Conservation (phyloP, 192 early-diverging fungal species). For the Coemansia sp. region DNA sequence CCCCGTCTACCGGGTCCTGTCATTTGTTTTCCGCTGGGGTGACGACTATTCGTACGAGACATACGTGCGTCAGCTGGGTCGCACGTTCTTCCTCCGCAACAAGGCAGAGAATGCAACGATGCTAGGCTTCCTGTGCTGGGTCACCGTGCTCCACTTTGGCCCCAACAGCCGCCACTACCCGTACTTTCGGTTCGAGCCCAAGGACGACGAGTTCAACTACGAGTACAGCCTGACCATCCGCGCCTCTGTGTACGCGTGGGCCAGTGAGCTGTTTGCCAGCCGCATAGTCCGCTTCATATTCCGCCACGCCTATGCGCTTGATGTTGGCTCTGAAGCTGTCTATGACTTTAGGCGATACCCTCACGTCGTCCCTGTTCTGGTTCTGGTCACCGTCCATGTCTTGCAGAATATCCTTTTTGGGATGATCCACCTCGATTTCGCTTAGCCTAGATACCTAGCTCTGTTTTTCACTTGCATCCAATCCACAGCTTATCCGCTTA, state of each 20-base stretch:
- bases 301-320: slow-evolving; percentile 56
- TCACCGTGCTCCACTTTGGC: slow-evolving; percentile 68
- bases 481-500: too few species aligned
- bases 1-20: slow-evolving; percentile 54
- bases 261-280: slow-evolving; percentile 64
- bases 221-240: slow-evolving; percentile 60
- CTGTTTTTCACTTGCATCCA: too few species aligned
- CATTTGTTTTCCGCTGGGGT: slow-evolving; percentile 56
- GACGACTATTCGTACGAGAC: slow-evolving; percentile 64
- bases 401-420: slow-evolving; percentile 71
- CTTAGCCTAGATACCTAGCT: slow-evolving; percentile 6
- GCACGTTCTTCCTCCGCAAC: slow-evolving; percentile 71
- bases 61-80: slow-evolving; percentile 67
- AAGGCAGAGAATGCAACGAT: slow-evolving; percentile 77
- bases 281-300: slow-evolving; percentile 66
- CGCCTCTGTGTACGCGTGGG: slow-evolving; percentile 65
- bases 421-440: slow-evolving; percentile 61
- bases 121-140: slow-evolving; percentile 72
- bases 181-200: slow-evolving; percentile 63
- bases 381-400: slow-evolving; percentile 71
- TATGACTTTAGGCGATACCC: slow-evolving; percentile 69
- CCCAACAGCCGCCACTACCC: slow-evolving; percentile 68
- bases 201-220: slow-evolving; percentile 57
- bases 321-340: slow-evolving; percentile 64
- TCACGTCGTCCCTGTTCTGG: slow-evolving; percentile 64